Base-by-base conservation (phyloP, 495 filamentous ascomycete genomes). In the Staphylotrichum tortipilum region DNA sequence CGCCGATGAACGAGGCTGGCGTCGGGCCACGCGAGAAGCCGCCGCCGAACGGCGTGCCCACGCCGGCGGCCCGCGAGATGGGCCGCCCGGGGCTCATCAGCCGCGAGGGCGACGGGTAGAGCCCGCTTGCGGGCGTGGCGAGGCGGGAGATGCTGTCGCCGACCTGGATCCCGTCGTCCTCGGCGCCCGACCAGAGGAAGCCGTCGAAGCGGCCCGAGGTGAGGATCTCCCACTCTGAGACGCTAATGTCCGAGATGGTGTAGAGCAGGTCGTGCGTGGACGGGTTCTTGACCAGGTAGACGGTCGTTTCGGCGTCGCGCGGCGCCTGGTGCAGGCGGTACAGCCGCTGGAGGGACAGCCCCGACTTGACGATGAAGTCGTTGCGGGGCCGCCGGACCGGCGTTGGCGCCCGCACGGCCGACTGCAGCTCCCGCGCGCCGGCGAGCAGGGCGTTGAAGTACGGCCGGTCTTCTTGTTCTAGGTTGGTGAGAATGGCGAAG, bases 161-260 rank as follows among this genome's bases (percentile, higher is more conserved):
- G 2, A 59, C 59, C 18, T 61, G 52, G 23, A 65, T 64, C 36
- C 75, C 58, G 24, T 74, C 73, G 48, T 78, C 78, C 56, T 95
- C 89, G 28, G 85, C 87, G n/a, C 90, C 90, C 36, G 86, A 90
- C 79, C 90, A 92, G 17, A 98, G 78, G 70, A 98, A 97, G 4
- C 91, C 91, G 62, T 98, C 92, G 60, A 99, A 97, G 31, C 91
- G 88, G 22, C 94, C 94, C 0, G 91, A 96, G 23, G 84, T 87
- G 26, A 99, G 78, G 35, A 99, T 90, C 33, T 99, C 94, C 89
- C 94, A 96, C 63, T 99, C 94, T 14, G 81, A 81, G 23, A 83
- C 76, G 55, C 80, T 89, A 59, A 99, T 89, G 33, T 84, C 83
- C 15, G 88, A 82, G 24, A 99, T 79, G 1, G 92, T 96, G 23